Conservation (phyloP, 495 filamentous ascomycete genomes). For the Extremus antarcticus region DNA sequence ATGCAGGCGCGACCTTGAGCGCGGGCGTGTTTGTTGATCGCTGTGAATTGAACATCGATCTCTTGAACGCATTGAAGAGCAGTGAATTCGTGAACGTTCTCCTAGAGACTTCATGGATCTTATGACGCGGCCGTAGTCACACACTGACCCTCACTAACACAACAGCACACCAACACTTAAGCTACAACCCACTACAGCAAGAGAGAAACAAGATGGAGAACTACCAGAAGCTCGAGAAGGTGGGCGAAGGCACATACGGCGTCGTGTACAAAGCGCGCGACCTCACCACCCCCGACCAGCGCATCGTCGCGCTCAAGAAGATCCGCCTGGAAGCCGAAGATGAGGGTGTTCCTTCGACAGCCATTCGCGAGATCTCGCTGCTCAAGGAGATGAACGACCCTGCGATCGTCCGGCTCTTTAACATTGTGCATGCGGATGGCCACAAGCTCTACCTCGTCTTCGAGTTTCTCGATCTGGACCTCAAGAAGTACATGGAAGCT, state of each 20-base stretch:
- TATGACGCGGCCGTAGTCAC: neutral
- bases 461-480: conserved; percentile 94
- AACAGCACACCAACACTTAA: neutral
- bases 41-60: neutral
- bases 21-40: conserved; percentile 9
- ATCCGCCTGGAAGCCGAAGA: conserved; percentile 97
- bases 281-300: conserved; percentile 77
- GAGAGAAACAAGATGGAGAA: conserved; percentile 69
- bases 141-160: neutral
- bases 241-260: conserved; percentile 76
- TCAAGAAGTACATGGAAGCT: conserved; percentile 99
- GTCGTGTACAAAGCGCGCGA: conserved; percentile 95
- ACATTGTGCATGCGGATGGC: conserved; percentile 96
- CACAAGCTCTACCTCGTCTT: conserved; percentile 98
- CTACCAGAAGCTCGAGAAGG: conserved; percentile 99
- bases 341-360: conserved; percentile 91
- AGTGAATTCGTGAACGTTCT: no score
- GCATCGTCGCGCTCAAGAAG: conserved; percentile 88
- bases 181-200: neutral
- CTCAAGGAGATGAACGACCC: conserved; percentile 99
- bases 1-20: neutral
- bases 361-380: conserved; percentile 94
- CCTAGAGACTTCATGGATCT: no score
- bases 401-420: conserved; percentile 92
- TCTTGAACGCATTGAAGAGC: no score